Conservation (phyloP, 129 eudicot genomes). For the Centaurea solstitialis region DNA sequence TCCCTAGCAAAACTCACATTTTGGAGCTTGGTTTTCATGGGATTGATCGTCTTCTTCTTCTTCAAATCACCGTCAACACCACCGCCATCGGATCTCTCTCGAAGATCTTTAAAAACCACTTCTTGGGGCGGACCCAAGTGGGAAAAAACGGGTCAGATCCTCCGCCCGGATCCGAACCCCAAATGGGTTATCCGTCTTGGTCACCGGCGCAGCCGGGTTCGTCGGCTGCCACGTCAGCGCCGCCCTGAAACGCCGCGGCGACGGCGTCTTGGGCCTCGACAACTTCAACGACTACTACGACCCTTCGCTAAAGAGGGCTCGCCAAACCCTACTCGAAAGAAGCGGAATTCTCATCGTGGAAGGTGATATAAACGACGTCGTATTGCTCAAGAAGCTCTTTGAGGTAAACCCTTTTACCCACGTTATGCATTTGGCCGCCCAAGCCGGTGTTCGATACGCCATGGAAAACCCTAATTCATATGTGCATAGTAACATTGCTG, state of each 20-base stretch:
- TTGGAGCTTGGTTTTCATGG: constrained; percentile 72
- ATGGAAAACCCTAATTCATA: constrained; percentile 84
- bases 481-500: constrained; percentile 89
- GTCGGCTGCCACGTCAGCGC: constrained; percentile 86
- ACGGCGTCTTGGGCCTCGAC: constrained; percentile 77
- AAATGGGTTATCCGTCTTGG: constrained; percentile 68
- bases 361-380: constrained; percentile 76
- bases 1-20: constrained; percentile 73
- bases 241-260: constrained; percentile 81
- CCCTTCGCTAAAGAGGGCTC: constrained; percentile 65
- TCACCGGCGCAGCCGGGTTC: constrained; percentile 95
- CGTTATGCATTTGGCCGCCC: constrained; percentile 96
- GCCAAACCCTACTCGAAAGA: constrained; percentile 68
- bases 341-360: constrained; percentile 77
- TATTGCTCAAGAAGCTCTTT: constrained; percentile 57
- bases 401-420: constrained; percentile 68
- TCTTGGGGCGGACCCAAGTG: constrained; percentile 67
- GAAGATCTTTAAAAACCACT: constrained; percentile 68
- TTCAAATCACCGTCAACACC: constrained; percentile 57
- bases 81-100: constrained; percentile 51
- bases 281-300: constrained; percentile 78
- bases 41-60: constrained; percentile 55
- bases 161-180: constrained; percentile 59
- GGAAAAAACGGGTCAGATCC: constrained; percentile 66
- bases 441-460: constrained; percentile 88